phyloP scores from a whole-genome alignment of 2,329 filamentous ascomycete species.

The Paecilomyces sp. region DNA sequence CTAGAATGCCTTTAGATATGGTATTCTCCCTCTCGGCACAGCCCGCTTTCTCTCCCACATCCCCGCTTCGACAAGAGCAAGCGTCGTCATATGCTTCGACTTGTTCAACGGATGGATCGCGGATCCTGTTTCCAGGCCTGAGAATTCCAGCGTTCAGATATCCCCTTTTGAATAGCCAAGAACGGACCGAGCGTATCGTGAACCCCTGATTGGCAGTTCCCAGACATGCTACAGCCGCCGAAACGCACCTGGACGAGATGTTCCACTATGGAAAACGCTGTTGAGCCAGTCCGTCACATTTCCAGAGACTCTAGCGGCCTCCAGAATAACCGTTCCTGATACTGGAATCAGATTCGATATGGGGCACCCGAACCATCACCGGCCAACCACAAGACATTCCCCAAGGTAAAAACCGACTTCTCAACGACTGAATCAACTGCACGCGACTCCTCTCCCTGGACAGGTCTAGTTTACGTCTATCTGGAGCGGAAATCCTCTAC shows the following conservation, averaged over 20 bases:
- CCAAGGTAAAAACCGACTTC: background rate
- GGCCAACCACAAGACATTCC: background rate
- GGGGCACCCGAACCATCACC: background rate
- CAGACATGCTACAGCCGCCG: background rate
- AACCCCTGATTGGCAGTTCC: background rate
- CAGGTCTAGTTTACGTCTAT: background rate
- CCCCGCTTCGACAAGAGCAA: background rate
- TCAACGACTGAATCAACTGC: background rate
- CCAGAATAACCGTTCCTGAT: background rate
- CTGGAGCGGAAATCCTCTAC: background rate
- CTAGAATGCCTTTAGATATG: background rate
- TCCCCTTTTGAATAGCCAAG: background rate
- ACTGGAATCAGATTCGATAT: background rate
- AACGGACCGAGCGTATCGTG: background rate
- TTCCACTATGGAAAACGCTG: background rate
- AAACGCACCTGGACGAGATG: background rate
- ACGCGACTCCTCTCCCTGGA: background rate
- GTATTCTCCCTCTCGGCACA: background rate
- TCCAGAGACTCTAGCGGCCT: background rate
- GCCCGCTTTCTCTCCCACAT: background rate
- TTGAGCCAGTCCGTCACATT: background rate
- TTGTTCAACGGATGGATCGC: background rate
- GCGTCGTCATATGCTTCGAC: background rate
- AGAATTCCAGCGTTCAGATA: background rate
- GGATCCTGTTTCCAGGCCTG: background rate